Evolutionary conservation across 768 basidiomycete species (phyloP).

Genomic region (Ramaria sp.): DNA sequence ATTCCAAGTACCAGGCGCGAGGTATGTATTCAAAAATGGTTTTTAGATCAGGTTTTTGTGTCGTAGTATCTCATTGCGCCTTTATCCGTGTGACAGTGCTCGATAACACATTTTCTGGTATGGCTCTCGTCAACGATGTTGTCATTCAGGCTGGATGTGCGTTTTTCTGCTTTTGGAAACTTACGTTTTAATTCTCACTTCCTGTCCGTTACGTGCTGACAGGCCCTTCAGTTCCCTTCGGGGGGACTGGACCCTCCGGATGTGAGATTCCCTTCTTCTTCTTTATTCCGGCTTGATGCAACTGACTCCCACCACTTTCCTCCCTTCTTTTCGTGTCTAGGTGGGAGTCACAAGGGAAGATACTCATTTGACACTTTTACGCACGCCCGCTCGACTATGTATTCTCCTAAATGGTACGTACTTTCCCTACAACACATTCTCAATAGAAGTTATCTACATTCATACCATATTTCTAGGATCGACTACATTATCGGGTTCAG

Average conservation of each 20-base stretch:
- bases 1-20: slow-evolving; percentile 12
- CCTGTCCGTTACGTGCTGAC: slow-evolving; percentile 17
- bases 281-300: not conserved
- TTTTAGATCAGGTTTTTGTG: not conserved
- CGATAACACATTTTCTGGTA: slow-evolving; percentile 44
- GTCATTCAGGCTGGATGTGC: slow-evolving; percentile 29
- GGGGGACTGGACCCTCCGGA: slow-evolving; percentile 53
- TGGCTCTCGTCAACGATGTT: slow-evolving; percentile 47
- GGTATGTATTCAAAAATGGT: slow-evolving; percentile 10
- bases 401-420: slow-evolving; percentile 51
- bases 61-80: not conserved
- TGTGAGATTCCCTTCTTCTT: slow-evolving; percentile 38
- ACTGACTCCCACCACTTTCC: not conserved
- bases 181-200: not conserved
- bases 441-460: too few species aligned
- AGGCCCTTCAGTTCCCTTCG: slow-evolving; percentile 35
- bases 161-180: not conserved
- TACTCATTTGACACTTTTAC: slow-evolving; percentile 47
- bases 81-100: slow-evolving; percentile 31
- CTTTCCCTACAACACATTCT: too few species aligned
- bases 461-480: too few species aligned
- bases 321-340: slow-evolving; percentile 30
- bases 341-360: slow-evolving; percentile 42
- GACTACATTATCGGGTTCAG: slow-evolving; percentile 1
- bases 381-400: slow-evolving; percentile 35